Conservation (phyloP, 768 basidiomycete species). For the Megacollybia marginata region DNA sequence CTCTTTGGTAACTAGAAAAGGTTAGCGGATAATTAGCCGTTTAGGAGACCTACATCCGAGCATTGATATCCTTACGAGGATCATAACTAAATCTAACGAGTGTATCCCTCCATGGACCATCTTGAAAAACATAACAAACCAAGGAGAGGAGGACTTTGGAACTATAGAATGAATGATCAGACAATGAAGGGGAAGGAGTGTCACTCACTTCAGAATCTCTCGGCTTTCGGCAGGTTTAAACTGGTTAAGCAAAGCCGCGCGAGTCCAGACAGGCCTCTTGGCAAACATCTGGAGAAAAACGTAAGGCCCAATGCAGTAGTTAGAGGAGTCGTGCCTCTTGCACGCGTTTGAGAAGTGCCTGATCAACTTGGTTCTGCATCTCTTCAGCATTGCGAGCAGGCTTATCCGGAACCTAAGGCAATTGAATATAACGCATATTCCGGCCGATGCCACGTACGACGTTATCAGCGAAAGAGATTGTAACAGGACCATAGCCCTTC, state of each 20-base stretch:
- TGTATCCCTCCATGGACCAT: slow-evolving; percentile 92
- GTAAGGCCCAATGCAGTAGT: neutral
- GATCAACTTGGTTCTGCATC: slow-evolving; percentile 46
- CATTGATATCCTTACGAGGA: slow-evolving; percentile 64
- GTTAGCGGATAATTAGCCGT: neutral
- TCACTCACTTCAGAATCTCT: slow-evolving; percentile 68
- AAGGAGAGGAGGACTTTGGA: slow-evolving; percentile 77
- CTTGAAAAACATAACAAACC: slow-evolving; percentile 83
- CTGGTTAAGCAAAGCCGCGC: slow-evolving; percentile 80
- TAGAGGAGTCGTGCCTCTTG: slow-evolving; percentile 33
- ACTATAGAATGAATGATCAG: slow-evolving; percentile 22
- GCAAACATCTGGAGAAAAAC: slow-evolving; percentile 48
- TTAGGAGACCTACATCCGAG: slow-evolving; percentile 59
- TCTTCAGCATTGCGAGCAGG: slow-evolving; percentile 59
- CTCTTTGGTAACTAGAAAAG: slow-evolving; percentile 70
- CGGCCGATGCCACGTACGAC: slow-evolving; percentile 26
- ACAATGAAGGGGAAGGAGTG: neutral
- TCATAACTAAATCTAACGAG: slow-evolving; percentile 85
- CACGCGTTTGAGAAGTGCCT: slow-evolving; percentile 45
- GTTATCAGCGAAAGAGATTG: slow-evolving; percentile 59
- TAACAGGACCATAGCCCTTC: slow-evolving; percentile 73
- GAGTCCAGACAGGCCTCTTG: slow-evolving; percentile 82
- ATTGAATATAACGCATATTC: neutral
- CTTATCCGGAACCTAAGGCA: slow-evolving; percentile 53
- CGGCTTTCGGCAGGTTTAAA: slow-evolving; percentile 60